Conservation (phyloP, 1,284 basidiomycete genomes). For the Cystobasidium slooffiae region DNA sequence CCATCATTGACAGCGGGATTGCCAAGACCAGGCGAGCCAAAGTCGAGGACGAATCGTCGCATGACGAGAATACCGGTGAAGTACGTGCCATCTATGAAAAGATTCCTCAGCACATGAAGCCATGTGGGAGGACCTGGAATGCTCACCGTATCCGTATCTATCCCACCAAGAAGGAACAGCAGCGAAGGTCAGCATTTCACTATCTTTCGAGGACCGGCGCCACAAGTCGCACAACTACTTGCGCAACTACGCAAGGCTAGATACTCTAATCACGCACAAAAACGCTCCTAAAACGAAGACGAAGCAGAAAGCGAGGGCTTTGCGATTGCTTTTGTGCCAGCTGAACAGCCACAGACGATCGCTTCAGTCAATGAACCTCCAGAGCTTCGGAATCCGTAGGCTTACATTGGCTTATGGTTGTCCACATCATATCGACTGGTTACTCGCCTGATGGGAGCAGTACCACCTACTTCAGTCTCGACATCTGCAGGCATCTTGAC, state of each 20-base stretch:
- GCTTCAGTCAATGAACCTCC: neutral
- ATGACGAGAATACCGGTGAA: constrained; percentile 58
- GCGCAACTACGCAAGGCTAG: too few species aligned
- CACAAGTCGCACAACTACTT: too few species aligned
- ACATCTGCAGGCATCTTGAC: neutral
- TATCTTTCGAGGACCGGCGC: too few species aligned
- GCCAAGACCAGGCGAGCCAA: constrained; percentile 46
- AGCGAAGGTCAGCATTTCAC: too few species aligned
- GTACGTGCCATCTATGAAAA: constrained; percentile 54
- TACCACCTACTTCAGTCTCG: neutral
- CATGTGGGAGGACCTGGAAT: neutral
- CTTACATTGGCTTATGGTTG: constrained; percentile 12
- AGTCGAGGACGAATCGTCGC: constrained; percentile 48
- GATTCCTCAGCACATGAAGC: neutral
- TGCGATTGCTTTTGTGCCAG: constrained; percentile 52
- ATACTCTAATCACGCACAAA: too few species aligned
- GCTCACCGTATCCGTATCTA: neutral
- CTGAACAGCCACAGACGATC: constrained; percentile 3
- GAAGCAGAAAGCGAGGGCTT: constrained; percentile 55
- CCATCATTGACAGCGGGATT: constrained; percentile 47
- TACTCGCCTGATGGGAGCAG: neutral
- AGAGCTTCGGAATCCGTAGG: neutral
- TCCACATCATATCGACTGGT: neutral
- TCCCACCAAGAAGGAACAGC: constrained; percentile 41
- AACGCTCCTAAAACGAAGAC: too few species aligned